Percentiles rank a stretch among this genome's conserved stretches.
Conservation (phyloP, 768 basidiomycete genomes). For the Tulasnella sp. region DNA sequence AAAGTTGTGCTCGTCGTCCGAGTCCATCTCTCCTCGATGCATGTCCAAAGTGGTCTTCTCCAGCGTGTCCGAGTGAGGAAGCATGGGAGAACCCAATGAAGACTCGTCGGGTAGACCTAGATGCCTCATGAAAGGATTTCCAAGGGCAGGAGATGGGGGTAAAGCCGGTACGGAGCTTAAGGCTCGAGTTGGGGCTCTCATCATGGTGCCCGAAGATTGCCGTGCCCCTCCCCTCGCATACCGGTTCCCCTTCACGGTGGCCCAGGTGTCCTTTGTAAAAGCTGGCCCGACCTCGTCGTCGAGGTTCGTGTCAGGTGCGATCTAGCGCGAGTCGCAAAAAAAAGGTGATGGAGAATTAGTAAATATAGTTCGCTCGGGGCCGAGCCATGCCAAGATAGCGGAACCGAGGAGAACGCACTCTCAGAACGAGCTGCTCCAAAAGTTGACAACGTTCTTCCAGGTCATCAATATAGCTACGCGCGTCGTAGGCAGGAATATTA, state of each 20-base stretch:
- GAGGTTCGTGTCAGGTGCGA: constrained; percentile 35
- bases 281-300: constrained; percentile 29
- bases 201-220: neutral
- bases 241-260: constrained; percentile 33
- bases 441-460: constrained; percentile 53
- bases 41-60: constrained; percentile 27
- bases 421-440: constrained; percentile 48
- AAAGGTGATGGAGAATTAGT: constrained; percentile 30
- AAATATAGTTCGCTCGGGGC: neutral
- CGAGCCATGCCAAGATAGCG: neutral
- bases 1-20: constrained; percentile 3
- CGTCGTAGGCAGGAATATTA: neutral
- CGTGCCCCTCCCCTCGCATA: constrained; percentile 36
- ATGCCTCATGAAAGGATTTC: neutral
- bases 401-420: neutral
- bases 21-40: constrained; percentile 27
- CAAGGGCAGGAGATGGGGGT: neutral
- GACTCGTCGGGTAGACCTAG: neutral
- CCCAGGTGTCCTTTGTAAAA: constrained; percentile 24
- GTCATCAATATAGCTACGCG: constrained; percentile 46
- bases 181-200: neutral
- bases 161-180: neutral
- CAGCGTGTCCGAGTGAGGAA: too few species aligned
- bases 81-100: neutral
- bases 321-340: constrained; percentile 31